phyloP scores from a whole-genome alignment of 2,329 filamentous ascomycete genomes.

The Fusarium sp. region DNA sequence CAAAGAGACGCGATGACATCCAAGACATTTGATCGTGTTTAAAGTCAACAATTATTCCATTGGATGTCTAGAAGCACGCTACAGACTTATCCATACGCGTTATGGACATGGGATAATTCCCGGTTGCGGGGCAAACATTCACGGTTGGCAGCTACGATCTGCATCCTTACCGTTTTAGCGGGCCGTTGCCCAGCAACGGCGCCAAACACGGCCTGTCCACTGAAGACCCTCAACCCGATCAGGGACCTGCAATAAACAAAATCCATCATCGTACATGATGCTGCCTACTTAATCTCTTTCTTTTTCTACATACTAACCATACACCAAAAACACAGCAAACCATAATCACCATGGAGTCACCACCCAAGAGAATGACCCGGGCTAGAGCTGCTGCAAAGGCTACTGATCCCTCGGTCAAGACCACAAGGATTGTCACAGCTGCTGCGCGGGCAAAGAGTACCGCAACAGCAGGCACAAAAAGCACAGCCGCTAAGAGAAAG shows the following conservation, averaged over 20 bases:
- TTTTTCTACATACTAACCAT: slow-evolving; percentile 44
- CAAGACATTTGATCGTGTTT: slow-evolving; percentile 3
- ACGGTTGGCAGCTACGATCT: slow-evolving; percentile 36
- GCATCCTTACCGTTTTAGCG: slow-evolving; percentile 31
- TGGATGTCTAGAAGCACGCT: slow-evolving; percentile 16
- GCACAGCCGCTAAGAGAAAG: slow-evolving; percentile 60
- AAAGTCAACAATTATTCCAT: slow-evolving; percentile 16
- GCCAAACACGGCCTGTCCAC: slow-evolving; percentile 41
- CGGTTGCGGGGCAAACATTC: slow-evolving; percentile 30
- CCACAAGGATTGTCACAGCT: slow-evolving; percentile 61
- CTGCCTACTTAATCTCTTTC: slow-evolving; percentile 33
- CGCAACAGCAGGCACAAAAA: slow-evolving; percentile 49
- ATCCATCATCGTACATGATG: slow-evolving; percentile 43
- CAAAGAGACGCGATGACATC: neutral
- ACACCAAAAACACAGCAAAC: slow-evolving; percentile 26
- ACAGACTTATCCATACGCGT: slow-evolving; percentile 8
- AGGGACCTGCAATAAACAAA: slow-evolving; percentile 35
- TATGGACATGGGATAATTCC: slow-evolving; percentile 21
- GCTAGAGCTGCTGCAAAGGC: slow-evolving; percentile 59
- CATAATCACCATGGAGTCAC: slow-evolving; percentile 63
- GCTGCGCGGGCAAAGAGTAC: slow-evolving; percentile 60
- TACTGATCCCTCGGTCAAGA: slow-evolving; percentile 53
- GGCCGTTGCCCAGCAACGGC: slow-evolving; percentile 45
- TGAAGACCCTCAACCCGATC: slow-evolving; percentile 33
- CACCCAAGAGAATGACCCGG: slow-evolving; percentile 70